Percentiles rank a stretch among this genome's conserved stretches.
These are phyloP conservation scores for Podospora pseudopauciseta DNA, from an alignment of 495 filamentous ascomycete species.

Conservation along the genomic window DNA sequence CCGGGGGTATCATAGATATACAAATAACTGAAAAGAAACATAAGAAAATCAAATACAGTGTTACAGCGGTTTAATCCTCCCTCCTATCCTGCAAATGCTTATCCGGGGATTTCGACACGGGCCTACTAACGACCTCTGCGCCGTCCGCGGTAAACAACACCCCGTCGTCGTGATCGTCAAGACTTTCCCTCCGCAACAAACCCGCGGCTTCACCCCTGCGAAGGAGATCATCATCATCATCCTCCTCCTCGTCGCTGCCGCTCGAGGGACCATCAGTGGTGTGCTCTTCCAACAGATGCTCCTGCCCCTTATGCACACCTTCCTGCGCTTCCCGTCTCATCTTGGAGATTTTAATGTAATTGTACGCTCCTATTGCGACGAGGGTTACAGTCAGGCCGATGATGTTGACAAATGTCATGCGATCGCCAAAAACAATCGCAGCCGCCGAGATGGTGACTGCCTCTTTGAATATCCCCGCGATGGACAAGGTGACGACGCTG, in stretches of 20 bases:
- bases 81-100: not conserved
- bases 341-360: conserved; percentile 87
- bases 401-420: conserved; percentile 83
- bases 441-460: conserved; percentile 93
- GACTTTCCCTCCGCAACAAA: conserved; percentile 21
- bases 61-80: not conserved
- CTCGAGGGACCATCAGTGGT: not conserved
- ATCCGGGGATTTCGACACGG: not conserved
- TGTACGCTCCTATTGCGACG: conserved; percentile 79
- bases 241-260: conserved; percentile 23
- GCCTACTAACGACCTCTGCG: conserved; percentile 17
- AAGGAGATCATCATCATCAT: conserved; percentile 19
- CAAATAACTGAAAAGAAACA: not conserved
- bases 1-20: not conserved
- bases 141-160: conserved; percentile 27
- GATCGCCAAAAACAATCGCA: conserved; percentile 82
- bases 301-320: conserved; percentile 38
- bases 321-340: conserved; percentile 71
- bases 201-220: conserved; percentile 24
- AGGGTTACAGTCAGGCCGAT: conserved; percentile 87
- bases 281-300: not conserved
- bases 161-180: conserved; percentile 17
- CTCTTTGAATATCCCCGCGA: conserved; percentile 99
- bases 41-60: not conserved
- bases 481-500: conserved; percentile 90